Base-by-base conservation (phyloP, 768 basidiomycete species). In the Asterophora lycoperdoides region DNA sequence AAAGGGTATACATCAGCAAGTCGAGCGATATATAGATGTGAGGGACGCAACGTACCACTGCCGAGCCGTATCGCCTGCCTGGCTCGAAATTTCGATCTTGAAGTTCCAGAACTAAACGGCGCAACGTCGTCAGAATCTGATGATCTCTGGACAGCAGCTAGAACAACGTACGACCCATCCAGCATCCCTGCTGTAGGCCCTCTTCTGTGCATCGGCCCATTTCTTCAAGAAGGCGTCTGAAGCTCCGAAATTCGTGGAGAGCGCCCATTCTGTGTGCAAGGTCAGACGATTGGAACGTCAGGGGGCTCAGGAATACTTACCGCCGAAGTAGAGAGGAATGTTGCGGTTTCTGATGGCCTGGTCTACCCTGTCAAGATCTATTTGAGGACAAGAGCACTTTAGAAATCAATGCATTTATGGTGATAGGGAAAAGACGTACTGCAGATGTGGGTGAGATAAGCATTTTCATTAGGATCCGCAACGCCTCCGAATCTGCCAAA, bases 191-290 rank as follows among this genome's bases (percentile, higher is more conserved):
- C 74, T 72, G 45, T 86, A 87, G 1, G 76, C 70, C 33, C 79
- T 64, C 61, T 88, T 88, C 63, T 88, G 86, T 19, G 86, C 83
- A 55, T 88, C 86, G 9, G 84, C 86, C 86, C 86, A 87, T 58
- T 83, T 65, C 49, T 43, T 52, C 36, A 87, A 62, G 69, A 88
- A 87, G 0, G 60, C 74, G 44, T 86, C 75, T 2, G 80, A 77
- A 4, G 85, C 81, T 26, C 62, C 41, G 63, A 86, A 87, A 51
- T 84, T 72, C 1, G 85, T 87, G 9, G 83, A 60, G 17, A 88
- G 71, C 14, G 76, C 64, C 71, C 73, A 74, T 68, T 74, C 72
- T 73, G 30, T 13, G 5, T 14, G 14, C 17, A 19, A 1, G 15
- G n/a, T 14, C 30, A 43, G 23, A 43, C 23, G 2, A 32, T 41